These are phyloP conservation scores for Mycena albidolilacea DNA, from an alignment of 768 basidiomycete species.

Conservation along the genomic window DNA sequence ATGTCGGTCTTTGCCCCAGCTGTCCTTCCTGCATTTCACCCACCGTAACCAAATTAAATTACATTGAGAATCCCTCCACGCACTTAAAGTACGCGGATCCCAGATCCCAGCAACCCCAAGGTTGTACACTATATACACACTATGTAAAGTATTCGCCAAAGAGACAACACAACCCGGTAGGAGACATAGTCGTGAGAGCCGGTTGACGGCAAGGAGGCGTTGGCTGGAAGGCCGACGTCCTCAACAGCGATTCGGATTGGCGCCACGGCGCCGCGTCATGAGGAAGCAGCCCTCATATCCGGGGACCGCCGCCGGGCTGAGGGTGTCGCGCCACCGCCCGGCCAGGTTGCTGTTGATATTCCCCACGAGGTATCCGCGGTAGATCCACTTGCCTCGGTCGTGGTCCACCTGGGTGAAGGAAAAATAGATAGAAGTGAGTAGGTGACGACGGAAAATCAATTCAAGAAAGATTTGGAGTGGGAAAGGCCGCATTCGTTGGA, in stretches of 20 bases:
- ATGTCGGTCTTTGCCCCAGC: no score
- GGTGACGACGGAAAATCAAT: not conserved
- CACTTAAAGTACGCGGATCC: not conserved
- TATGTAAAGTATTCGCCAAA: not conserved
- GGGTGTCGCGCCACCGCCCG: conserved; percentile 90
- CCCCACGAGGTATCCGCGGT: conserved; percentile 87
- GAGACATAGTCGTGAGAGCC: not conserved
- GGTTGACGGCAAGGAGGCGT: not conserved
- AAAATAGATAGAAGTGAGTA: conserved; percentile 10
- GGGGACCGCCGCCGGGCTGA: conserved; percentile 70
- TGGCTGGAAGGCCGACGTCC: not conserved
- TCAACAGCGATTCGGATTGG: not conserved
- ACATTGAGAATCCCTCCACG: not conserved
- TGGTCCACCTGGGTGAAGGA: conserved; percentile 65
- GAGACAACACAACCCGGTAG: not conserved
- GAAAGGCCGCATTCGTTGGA: not conserved
- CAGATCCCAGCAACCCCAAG: not conserved
- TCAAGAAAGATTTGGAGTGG: conserved; percentile 8
- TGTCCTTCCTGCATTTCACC: no score
- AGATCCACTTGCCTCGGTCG: conserved; percentile 88
- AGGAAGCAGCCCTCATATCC: conserved; percentile 93
- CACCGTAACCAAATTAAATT: not conserved
- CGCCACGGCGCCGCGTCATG: conserved; percentile 73
- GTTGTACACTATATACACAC: conserved; percentile 10
- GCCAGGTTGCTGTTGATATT: conserved; percentile 78